phyloP scores from a whole-genome alignment of 306 rosid genomes.

The Astragalus membranaceus region DNA sequence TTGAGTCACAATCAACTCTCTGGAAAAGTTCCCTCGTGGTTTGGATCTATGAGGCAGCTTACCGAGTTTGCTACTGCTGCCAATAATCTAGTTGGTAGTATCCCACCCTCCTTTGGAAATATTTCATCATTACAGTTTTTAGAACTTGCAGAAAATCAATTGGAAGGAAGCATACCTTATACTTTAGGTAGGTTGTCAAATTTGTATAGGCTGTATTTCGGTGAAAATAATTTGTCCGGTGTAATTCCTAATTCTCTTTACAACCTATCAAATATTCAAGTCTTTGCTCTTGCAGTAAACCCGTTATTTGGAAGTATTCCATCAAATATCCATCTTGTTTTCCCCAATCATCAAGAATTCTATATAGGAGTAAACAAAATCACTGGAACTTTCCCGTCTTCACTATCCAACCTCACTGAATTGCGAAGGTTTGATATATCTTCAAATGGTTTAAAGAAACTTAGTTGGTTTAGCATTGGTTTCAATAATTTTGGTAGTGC shows the following conservation, averaged over 20 bases:
- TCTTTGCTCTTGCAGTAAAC: neutral
- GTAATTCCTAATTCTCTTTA: constrained; percentile 12
- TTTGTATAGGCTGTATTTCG: neutral
- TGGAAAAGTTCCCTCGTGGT: constrained; percentile 12
- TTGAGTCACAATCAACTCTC: neutral
- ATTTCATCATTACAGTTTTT: neutral
- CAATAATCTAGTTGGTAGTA: constrained; percentile 11
- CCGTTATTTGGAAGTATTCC: neutral
- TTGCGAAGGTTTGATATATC: neutral
- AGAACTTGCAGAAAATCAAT: neutral
- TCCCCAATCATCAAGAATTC: neutral
- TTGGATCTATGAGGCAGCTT: constrained; percentile 12
- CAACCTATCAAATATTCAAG: constrained; percentile 10
- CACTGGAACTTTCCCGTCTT: neutral
- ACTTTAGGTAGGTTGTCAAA: constrained; percentile 4
- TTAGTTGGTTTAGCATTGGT: rapidly evolving
- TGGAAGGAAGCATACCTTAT: constrained; percentile 13
- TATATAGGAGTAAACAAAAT: neutral
- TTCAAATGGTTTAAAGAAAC: neutral
- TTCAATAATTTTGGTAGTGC: neutral
- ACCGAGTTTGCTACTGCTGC: rapidly evolving
- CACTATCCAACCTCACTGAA: constrained; percentile 20
- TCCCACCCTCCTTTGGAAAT: constrained; percentile 20
- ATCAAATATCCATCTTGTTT: constrained; percentile 2
- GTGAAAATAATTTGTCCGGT: neutral